Percentiles rank a stretch among this genome's conserved stretches.
These are phyloP conservation scores for Trichoderma sp. DNA, from an alignment of 2,329 filamentous ascomycete genomes.

Conservation along the genomic window DNA sequence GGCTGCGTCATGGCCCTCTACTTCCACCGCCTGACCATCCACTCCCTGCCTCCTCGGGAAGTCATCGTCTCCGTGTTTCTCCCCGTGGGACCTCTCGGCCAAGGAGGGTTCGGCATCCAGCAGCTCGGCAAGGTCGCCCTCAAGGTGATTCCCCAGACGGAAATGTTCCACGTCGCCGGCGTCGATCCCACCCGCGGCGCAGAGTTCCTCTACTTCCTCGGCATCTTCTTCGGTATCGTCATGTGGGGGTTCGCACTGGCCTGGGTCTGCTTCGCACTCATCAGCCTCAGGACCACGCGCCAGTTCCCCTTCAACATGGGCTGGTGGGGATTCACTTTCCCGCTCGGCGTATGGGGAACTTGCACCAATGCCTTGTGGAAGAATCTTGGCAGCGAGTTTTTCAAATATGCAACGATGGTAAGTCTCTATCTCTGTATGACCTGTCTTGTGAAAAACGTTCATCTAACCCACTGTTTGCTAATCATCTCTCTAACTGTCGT, in stretches of 20 bases:
- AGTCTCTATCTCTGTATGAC: not conserved
- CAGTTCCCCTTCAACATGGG: constrained; percentile 49
- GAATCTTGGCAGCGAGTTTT: constrained; percentile 47
- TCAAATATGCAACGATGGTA: constrained; percentile 43
- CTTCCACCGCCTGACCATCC: constrained; percentile 66
- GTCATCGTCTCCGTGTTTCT: constrained; percentile 69
- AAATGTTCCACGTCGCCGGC: constrained; percentile 48
- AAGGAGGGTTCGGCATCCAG: constrained; percentile 62
- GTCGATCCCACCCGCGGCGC: constrained; percentile 33
- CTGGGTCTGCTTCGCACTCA: constrained; percentile 46
- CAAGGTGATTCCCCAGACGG: constrained; percentile 41
- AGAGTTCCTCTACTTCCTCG: constrained; percentile 58
- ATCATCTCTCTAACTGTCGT: constrained; percentile 45
- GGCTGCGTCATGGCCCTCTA: constrained; percentile 67
- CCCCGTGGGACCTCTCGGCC: constrained; percentile 66
- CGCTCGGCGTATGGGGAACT: constrained; percentile 47
- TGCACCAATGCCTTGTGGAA: constrained; percentile 43
- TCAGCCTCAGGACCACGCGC: constrained; percentile 43
- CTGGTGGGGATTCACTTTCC: constrained; percentile 52
- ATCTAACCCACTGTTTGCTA: constrained; percentile 23
- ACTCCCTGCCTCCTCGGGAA: constrained; percentile 66
- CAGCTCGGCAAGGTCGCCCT: constrained; percentile 52
- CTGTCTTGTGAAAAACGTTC: not conserved
- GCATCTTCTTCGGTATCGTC: constrained; percentile 47
- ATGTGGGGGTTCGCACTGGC: constrained; percentile 50